These are phyloP conservation scores for Coelastrella sp. DNA, from an alignment of 139 green algal genomes.

Conservation along the genomic window DNA sequence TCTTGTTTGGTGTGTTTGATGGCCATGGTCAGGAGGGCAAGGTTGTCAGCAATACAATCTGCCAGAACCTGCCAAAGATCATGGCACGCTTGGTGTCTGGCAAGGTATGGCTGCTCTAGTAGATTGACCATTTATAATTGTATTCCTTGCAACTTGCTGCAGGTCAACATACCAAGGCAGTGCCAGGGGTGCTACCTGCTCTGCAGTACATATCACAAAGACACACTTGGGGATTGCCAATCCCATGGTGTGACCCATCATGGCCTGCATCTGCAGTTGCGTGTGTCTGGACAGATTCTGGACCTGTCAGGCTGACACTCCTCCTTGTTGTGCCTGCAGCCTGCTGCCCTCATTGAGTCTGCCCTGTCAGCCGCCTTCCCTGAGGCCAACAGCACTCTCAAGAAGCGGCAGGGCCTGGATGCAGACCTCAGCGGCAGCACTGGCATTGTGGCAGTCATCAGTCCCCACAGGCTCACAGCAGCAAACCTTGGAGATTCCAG, in stretches of 20 bases:
- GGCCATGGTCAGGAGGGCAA: constrained; percentile 63
- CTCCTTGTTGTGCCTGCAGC: background rate
- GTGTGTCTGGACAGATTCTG: background rate
- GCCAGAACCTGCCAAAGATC: constrained; percentile 46
- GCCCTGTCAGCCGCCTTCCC: constrained; percentile 38
- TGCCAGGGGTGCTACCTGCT: too few relatives aligned
- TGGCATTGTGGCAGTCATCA: constrained; percentile 45
- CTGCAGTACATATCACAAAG: too few relatives aligned
- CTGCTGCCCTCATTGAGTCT: constrained; percentile 17
- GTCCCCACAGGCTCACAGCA: constrained; percentile 44
- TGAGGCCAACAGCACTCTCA: constrained; percentile 39
- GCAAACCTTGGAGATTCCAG: constrained; percentile 68
- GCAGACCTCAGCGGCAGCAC: constrained; percentile 50
- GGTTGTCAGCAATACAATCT: constrained; percentile 47
- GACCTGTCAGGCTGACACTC: background rate
- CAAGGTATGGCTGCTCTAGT: constrained; percentile 17
- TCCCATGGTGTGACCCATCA: too few relatives aligned
- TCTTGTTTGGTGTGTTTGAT: constrained; percentile 66
- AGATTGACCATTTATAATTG: too few relatives aligned
- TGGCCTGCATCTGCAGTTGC: background rate
- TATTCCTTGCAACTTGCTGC: background rate
- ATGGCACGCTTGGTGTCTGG: background rate
- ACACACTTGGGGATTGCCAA: background rate
- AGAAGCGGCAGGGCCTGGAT: constrained; percentile 3
- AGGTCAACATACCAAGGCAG: background rate